phyloP scores from a whole-genome alignment of 1,284 basidiomycete genomes.

The Rhodofomes roseus region DNA sequence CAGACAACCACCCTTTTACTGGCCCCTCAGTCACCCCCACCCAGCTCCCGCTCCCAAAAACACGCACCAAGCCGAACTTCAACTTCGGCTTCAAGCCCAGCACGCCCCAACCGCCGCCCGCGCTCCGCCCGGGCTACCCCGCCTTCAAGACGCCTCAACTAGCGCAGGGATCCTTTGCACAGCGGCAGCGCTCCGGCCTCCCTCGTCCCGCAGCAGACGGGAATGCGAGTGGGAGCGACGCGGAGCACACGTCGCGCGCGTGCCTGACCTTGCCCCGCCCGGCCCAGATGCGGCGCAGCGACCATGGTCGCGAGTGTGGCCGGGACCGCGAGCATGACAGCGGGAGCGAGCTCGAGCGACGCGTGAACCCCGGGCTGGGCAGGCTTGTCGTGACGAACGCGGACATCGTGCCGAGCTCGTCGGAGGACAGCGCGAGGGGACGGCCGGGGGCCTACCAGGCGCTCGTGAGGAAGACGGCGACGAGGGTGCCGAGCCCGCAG shows the following conservation, averaged over 20 bases:
- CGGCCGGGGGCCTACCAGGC: not conserved
- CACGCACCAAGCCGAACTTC: not conserved
- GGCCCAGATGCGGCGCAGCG: not conserved
- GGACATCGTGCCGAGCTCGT: slow-evolving; percentile 42
- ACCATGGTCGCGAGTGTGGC: slow-evolving; percentile 12
- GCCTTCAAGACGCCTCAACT: not conserved
- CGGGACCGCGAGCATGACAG: slow-evolving; percentile 16
- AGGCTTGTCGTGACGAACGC: slow-evolving; percentile 52
- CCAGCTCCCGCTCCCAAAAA: slow-evolving; percentile 3
- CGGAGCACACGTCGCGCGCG: not conserved
- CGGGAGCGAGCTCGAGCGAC: slow-evolving; percentile 27
- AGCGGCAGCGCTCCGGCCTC: not conserved
- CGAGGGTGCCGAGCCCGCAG: not conserved
- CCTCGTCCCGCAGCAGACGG: not conserved
- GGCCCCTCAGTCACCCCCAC: not conserved
- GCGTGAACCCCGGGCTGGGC: slow-evolving; percentile 27
- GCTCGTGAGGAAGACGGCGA: not conserved
- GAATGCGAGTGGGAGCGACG: not conserved
- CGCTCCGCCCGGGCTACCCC: not conserved
- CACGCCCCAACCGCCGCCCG: slow-evolving; percentile 8
- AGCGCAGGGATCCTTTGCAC: not conserved
- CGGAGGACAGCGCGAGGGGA: slow-evolving; percentile 23
- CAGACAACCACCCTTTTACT: not conserved
- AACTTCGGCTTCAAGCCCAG: slow-evolving; percentile 16
- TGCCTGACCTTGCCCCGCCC: slow-evolving; percentile 4